Evolutionary conservation across 2,329 filamentous ascomycete species (phyloP).

Genomic region (Monilinia fructigena): DNA sequence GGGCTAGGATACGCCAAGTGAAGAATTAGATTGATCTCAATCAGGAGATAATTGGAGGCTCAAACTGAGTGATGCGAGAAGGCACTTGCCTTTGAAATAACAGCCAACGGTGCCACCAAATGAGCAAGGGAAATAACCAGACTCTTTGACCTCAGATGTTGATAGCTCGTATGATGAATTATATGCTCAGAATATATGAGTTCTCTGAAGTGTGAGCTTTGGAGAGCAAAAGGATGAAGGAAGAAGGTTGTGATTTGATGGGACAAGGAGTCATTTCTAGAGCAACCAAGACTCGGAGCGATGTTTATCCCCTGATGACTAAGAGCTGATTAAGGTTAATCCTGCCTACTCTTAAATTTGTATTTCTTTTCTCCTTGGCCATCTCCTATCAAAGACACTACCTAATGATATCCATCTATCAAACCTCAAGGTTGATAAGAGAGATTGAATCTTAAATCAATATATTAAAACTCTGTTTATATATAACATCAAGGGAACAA

Average conservation of each 20-base stretch:
- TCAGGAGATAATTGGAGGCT: conserved; percentile 2
- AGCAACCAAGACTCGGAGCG: not conserved
- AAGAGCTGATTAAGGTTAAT: not conserved
- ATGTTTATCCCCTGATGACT: conserved; percentile 12
- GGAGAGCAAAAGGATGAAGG: not conserved
- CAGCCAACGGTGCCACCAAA: not conserved
- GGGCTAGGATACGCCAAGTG: conserved; percentile 4
- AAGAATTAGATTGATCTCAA: not conserved
- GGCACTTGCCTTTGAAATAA: conserved; percentile 8
- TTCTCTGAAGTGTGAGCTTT: not conserved
- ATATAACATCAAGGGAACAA: not conserved
- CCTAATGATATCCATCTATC: not conserved
- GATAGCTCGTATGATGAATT: too few species aligned
- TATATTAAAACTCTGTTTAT: not conserved
- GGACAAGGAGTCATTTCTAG: too few species aligned
- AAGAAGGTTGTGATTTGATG: not conserved
- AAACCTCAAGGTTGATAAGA: not conserved
- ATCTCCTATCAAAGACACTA: too few species aligned
- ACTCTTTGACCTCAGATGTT: not conserved
- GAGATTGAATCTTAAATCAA: too few species aligned
- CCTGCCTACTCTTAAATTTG: not conserved
- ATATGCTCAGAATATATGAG: not conserved
- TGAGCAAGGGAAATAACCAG: not conserved
- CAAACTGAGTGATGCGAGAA: not conserved
- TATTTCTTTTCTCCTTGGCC: not conserved